phyloP scores from a whole-genome alignment of 257 asterid genomes.

The Nicotiana undulata region DNA sequence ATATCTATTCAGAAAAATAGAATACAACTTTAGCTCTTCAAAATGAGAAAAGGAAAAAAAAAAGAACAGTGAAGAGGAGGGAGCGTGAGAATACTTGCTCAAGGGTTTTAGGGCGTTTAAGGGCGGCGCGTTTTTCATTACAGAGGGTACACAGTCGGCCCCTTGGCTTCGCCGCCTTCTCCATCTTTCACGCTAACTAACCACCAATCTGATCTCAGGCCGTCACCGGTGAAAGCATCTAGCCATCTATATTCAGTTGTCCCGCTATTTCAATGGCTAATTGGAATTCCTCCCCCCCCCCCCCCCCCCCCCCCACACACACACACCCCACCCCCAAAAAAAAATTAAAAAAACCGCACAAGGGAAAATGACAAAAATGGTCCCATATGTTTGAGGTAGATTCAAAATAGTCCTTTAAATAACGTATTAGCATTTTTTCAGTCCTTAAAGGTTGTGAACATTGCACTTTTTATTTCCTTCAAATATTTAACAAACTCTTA shows the following conservation, averaged over 20 bases:
- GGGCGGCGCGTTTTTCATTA: constrained; percentile 61
- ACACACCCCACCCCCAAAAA: no score
- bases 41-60: neutral
- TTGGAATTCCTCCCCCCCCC: no score
- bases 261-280: no score
- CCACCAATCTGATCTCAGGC: neutral
- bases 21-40: neutral
- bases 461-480: no score
- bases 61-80: neutral
- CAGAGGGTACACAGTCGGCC: constrained; percentile 59
- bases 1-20: constrained; percentile 36
- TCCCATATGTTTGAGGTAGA: no score
- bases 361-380: no score
- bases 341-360: no score
- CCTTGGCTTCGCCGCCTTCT: constrained; percentile 44
- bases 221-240: neutral
- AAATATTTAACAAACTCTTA: no score
- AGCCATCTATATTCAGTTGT: neutral
- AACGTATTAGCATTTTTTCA: no score
- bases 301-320: no score
- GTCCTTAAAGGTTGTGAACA: no score
- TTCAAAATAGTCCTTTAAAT: no score
- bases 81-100: constrained; percentile 48
- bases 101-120: constrained; percentile 92
- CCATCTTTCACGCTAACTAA: constrained; percentile 4